Evolutionary conservation across 148 eudicot genomes (phyloP).

Genomic region (Chenopodium album): DNA sequence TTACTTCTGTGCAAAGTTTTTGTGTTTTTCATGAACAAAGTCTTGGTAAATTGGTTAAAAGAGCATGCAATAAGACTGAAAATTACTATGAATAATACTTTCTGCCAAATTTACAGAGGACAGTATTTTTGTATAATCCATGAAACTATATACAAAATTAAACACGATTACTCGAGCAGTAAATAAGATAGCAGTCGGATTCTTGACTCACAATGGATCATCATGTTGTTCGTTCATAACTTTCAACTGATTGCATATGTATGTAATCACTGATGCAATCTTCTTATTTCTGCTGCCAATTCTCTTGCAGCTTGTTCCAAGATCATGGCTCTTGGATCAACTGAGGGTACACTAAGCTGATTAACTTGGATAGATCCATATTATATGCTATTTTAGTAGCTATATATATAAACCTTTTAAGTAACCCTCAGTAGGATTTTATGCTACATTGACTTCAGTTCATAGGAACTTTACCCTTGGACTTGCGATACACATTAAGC

Average conservation of each 20-base stretch:
- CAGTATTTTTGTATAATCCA: slow-evolving; percentile 10
- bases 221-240: slow-evolving; percentile 48
- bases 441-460: too few relatives aligned
- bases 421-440: neutral
- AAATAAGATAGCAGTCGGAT: neutral
- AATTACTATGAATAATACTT: slow-evolving; percentile 18
- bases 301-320: slow-evolving; percentile 65
- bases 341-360: slow-evolving; percentile 50
- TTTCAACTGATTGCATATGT: slow-evolving; percentile 75
- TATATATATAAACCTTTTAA: neutral
- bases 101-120: slow-evolving; percentile 17
- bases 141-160: slow-evolving; percentile 1
- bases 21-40: neutral
- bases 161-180: neutral
- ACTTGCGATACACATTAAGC: too few relatives aligned
- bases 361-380: slow-evolving; percentile 13
- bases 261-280: slow-evolving; percentile 65
- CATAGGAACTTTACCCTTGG: too few relatives aligned
- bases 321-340: slow-evolving; percentile 55
- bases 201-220: slow-evolving; percentile 36
- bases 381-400: neutral
- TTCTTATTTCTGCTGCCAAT: slow-evolving; percentile 42
- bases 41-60: slow-evolving; percentile 6
- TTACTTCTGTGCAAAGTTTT: neutral
- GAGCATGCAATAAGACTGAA: slow-evolving; percentile 9